Base-by-base conservation (phyloP, 305 asterid species). In the Fraxinus nigra region DNA sequence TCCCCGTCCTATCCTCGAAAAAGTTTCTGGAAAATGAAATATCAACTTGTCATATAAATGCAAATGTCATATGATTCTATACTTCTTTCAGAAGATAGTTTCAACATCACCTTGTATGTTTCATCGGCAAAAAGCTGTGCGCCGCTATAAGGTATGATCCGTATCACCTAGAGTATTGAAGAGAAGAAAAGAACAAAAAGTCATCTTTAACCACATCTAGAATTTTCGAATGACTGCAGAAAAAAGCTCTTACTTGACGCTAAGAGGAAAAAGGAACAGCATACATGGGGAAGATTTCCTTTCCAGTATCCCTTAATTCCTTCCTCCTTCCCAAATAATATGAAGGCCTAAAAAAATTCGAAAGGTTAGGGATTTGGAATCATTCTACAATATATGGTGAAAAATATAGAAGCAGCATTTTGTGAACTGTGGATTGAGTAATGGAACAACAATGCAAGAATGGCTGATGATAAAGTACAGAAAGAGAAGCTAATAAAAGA, bases 281-380 rank as follows among this genome's bases (percentile, higher is more conserved):
- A 65, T 77, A 92, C 98, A 95, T 92, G 96, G 37, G 97, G 96
- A 83, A 94, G 96, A 85, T 95, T 94, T 80, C 99, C 98, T 88
- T 92, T 94, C 99, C 97, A 95, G 86, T 95, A 94, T 34, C 99
- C 99, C 90, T 92, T 95, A 76, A 92, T 9, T 84, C 98, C 98
- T 86, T 92, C 96, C 63, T 93, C 95, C 83, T 89, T 90, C 79
- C 95, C 95, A 63, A 93, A 88, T 92, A 91, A 81, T 48, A 93
- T 80, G 63, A 94, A 73, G 20, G 97, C 97, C 99, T 94, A 86
- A 77, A 43, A 82, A 86, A 85, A 76, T 40, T 61, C 80, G 69
- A 78, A 84, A 81, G 78, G 83, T 81, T 79, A 54, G n/a, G 61
- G 35, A 13, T 18, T 61, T 18, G 78, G 46, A 5, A 63, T 32